A percentile compares a stretch with the other conserved stretches of the same genome.
Evolutionary conservation across 2,329 filamentous ascomycete genomes (phyloP).

Genomic region (Cercospora sesami): DNA sequence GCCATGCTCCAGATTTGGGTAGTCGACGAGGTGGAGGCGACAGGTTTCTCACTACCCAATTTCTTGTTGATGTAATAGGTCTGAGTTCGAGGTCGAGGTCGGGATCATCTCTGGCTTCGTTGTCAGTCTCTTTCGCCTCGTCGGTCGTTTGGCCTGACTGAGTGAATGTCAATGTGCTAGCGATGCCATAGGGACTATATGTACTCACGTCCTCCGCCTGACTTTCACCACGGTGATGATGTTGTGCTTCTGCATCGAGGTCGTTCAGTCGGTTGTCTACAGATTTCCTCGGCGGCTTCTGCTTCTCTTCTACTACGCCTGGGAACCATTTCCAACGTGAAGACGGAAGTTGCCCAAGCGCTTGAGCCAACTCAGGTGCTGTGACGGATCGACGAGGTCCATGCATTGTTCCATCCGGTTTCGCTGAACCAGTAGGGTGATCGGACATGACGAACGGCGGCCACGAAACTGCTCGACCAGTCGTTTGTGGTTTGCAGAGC

Average conservation of each 20-base stretch:
- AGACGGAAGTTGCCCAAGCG: constrained; percentile 11
- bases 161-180: neutral
- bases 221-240: neutral
- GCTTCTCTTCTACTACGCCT: constrained; percentile 9
- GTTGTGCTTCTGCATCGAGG: constrained; percentile 6
- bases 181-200: neutral
- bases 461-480: neutral
- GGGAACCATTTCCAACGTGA: neutral
- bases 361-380: constrained; percentile 26
- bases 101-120: neutral
- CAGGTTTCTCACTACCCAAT: neutral
- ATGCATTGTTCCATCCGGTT: constrained; percentile 39
- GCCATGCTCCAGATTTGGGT: constrained; percentile 23
- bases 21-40: constrained; percentile 6
- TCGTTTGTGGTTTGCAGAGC: neutral
- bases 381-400: constrained; percentile 20
- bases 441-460: constrained; percentile 2
- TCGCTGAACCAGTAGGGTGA: neutral
- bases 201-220: neutral
- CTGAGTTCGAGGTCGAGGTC: neutral
- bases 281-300: constrained; percentile 1
- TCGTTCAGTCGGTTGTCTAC: constrained; percentile 19
- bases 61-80: neutral
- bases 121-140: neutral
- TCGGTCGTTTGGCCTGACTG: neutral